Percentiles rank a stretch among this genome's conserved stretches.
phyloP scores from a whole-genome alignment of 2,329 filamentous ascomycete species.

The Cryoendolithus antarcticus region DNA sequence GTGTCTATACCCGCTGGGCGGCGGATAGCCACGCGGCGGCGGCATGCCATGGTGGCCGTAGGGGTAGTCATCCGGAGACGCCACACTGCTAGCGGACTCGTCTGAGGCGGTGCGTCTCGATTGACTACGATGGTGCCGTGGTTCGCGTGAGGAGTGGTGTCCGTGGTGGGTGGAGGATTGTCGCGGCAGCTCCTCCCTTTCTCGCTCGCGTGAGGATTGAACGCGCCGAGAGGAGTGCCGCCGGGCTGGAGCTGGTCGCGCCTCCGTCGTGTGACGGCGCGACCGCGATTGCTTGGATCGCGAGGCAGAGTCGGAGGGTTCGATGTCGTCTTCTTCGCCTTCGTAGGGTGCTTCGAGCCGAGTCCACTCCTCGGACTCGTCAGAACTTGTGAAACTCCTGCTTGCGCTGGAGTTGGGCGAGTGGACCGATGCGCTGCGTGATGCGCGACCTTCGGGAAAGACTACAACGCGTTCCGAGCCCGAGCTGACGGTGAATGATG shows the following conservation, averaged over 20 bases:
- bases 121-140: conserved; percentile 6
- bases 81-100: conserved; percentile 27
- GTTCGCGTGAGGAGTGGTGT: too few species aligned
- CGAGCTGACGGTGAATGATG: conserved; percentile 5
- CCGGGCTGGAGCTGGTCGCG: conserved; percentile 21
- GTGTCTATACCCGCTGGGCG: conserved; percentile 17
- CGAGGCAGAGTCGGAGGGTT: conserved; percentile 39
- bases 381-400: conserved; percentile 8
- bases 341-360: conserved; percentile 13
- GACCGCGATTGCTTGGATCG: conserved; percentile 22
- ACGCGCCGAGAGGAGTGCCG: conserved; percentile 29
- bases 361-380: conserved; percentile 19
- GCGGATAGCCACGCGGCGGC: conserved; percentile 21
- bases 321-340: conserved; percentile 30
- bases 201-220: conserved; percentile 2
- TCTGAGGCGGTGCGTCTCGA: conserved; percentile 14
- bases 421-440: conserved; percentile 18
- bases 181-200: conserved; percentile 10
- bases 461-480: conserved; percentile 5
- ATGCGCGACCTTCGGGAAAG: conserved; percentile 1
- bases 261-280: conserved; percentile 24
- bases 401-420: conserved; percentile 19
- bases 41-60: conserved; percentile 25
- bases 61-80: conserved; percentile 32
- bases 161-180: conserved; percentile 12